Evolutionary conservation across 2,329 filamentous ascomycete species (phyloP).

Genomic region (Penicillium vulpinum): DNA sequence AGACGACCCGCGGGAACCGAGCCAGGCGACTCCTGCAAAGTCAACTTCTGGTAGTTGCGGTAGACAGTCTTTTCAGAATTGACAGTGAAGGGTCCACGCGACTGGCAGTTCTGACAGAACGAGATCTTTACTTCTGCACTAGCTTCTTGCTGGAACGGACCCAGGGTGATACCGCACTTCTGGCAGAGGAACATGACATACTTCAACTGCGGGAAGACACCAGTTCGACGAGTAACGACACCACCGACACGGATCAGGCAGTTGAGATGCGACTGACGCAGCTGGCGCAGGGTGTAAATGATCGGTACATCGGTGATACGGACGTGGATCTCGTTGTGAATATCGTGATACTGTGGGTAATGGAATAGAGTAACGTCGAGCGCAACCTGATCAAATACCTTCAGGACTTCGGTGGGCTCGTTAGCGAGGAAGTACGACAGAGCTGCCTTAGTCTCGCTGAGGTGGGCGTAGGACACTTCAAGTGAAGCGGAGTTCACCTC

Average conservation of each 20-base stretch:
- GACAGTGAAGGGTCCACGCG: slow-evolving; percentile 87
- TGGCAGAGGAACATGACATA: slow-evolving; percentile 98
- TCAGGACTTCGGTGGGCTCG: slow-evolving; percentile 89
- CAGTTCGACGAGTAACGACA: slow-evolving; percentile 89
- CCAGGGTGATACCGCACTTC: slow-evolving; percentile 88
- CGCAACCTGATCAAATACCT: slow-evolving; percentile 93
- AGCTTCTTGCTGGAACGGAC: slow-evolving; percentile 96
- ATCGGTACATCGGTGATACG: slow-evolving; percentile 93
- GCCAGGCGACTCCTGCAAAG: slow-evolving; percentile 92
- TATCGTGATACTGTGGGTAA: slow-evolving; percentile 96
- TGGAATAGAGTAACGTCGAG: slow-evolving; percentile 95
- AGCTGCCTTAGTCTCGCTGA: slow-evolving; percentile 86
- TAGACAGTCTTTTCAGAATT: slow-evolving; percentile 98
- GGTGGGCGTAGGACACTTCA: slow-evolving; percentile 92
- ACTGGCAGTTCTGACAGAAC: slow-evolving; percentile 96
- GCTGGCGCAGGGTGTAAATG: slow-evolving; percentile 89
- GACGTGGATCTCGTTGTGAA: slow-evolving; percentile 96
- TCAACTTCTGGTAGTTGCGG: slow-evolving; percentile 97
- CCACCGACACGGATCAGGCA: slow-evolving; percentile 91
- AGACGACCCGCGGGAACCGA: slow-evolving; percentile 95
- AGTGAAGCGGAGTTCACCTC: slow-evolving; percentile 95
- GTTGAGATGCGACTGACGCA: slow-evolving; percentile 94
- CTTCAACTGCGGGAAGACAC: slow-evolving; percentile 96
- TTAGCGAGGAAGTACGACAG: slow-evolving; percentile 96
- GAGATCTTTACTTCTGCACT: slow-evolving; percentile 95